Evolutionary conservation across 2,329 filamentous ascomycete genomes (phyloP), one percentile per base, ranked within the genome.

Genomic region (Alternaria ventricosa): DNA sequence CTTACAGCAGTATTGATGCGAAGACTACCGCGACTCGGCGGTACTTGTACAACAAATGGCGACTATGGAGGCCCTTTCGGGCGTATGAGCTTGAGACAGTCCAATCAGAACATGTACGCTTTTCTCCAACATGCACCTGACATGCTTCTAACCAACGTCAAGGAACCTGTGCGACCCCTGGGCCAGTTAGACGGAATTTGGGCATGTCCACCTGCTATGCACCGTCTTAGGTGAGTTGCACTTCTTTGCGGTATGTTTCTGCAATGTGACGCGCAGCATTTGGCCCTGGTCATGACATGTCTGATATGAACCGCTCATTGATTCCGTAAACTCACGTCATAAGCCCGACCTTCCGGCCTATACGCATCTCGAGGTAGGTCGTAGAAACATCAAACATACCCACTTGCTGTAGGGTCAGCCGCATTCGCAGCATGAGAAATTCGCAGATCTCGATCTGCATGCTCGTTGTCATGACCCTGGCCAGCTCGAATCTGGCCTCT

Each of bases 61-160:
- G 46, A 49, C 61, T 55, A 53, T 63, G 55, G 59, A 61, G 25
- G 55, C 63, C 64, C 59, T 47, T 55, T 61, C 49, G 55, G 61
- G 67, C 62, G 44, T 66, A 56, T 60, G 67, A 70, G 60, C 53
- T 60, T 67, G 64, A 61, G 67, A 67, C 72, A 75, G 71, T 73
- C 64, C 71, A 71, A 75, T 75, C 68, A 73, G 55, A 70, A 70
- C 51, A 73, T 73, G 75, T 78, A 78, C 73, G 75, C 75, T 53
- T 70, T 72, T 71, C 68, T 73, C 70, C 67, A 71, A 65, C 65
- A 71, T 74, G 64, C 66, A 25, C 65, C 61, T 73, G 71, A 71
- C 61, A 65, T 68, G 66, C 64, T 65, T 78, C 75, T 78, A 76
- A 78, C 73, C 60, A 55, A 60, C 57, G 70, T 67, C 66, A 76